These are phyloP conservation scores for Evernia prunastri DNA, from an alignment of 495 filamentous ascomycete species.

Conservation along the genomic window DNA sequence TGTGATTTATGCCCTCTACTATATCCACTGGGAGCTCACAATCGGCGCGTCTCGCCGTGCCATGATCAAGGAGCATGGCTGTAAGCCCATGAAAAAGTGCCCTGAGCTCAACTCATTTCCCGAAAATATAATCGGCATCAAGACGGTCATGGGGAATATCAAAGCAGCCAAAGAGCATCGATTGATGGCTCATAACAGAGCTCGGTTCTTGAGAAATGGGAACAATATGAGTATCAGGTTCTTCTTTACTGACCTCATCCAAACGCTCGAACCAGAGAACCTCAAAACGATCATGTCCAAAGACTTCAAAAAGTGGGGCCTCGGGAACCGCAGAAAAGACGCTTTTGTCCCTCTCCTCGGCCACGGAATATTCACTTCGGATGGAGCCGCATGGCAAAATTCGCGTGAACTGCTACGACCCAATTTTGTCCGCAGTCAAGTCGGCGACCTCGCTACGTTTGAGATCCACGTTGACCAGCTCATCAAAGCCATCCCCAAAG, in stretches of 20 bases:
- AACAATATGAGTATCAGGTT: slow-evolving; percentile 31
- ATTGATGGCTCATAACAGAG: neutral
- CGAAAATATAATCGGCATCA: slow-evolving; percentile 15
- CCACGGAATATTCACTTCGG: slow-evolving; percentile 61
- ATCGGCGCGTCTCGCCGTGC: slow-evolving; percentile 20
- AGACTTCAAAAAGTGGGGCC: slow-evolving; percentile 64
- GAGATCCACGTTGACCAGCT: slow-evolving; percentile 53
- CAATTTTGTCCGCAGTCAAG: slow-evolving; percentile 26
- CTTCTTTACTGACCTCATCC: slow-evolving; percentile 33
- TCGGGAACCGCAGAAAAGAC: slow-evolving; percentile 38
- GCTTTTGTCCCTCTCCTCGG: slow-evolving; percentile 49
- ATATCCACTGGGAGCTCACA: slow-evolving; percentile 22
- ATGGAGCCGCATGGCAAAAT: slow-evolving; percentile 61
- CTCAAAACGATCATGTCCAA: slow-evolving; percentile 78
- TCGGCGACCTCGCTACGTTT: slow-evolving; percentile 44
- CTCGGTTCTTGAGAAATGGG: slow-evolving; percentile 15
- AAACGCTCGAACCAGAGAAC: slow-evolving; percentile 73
- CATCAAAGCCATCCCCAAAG: slow-evolving; percentile 41
- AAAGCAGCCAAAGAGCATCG: slow-evolving; percentile 10
- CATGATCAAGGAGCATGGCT: slow-evolving; percentile 24
- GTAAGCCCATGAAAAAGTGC: slow-evolving; percentile 17
- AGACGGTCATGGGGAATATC: neutral
- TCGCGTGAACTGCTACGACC: slow-evolving; percentile 49
- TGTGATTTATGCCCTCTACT: slow-evolving; percentile 14
- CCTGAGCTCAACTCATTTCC: slow-evolving; percentile 19